A percentile compares a stretch with the other conserved stretches of the same genome.
These are phyloP conservation scores for Vigna angularis DNA, from an alignment of 306 rosid genomes.

Conservation along the genomic window DNA sequence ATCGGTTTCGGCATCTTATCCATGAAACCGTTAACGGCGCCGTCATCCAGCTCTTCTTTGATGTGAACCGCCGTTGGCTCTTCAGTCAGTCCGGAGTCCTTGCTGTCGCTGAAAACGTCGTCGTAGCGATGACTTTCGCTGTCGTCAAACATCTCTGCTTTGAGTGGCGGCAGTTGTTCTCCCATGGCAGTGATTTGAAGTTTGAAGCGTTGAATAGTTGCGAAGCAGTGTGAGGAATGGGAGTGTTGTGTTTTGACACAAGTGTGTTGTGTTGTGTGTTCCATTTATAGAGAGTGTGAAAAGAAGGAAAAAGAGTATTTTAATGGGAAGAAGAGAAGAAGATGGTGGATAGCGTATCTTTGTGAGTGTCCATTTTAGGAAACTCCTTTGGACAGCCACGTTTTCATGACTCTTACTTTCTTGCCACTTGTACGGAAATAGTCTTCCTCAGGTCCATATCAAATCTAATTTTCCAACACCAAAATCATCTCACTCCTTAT, in stretches of 20 bases:
- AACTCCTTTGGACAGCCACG: conserved; percentile 49
- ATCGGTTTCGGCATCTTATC: conserved; percentile 61
- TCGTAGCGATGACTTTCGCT: not conserved
- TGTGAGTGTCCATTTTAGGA: conserved; percentile 27
- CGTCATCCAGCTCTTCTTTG: conserved; percentile 56
- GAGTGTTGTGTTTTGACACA: not conserved
- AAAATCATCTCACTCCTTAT: not conserved
- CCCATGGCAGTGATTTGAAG: conserved; percentile 6
- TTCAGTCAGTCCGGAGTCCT: conserved; percentile 24
- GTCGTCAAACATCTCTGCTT: not conserved
- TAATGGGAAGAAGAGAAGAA: not conserved
- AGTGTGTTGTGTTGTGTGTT: not conserved
- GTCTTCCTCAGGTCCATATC: not conserved
- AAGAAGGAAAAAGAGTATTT: too few species aligned
- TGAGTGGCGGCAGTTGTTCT: conserved; percentile 25
- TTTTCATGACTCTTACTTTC: conserved; percentile 20
- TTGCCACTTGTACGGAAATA: conserved; percentile 23
- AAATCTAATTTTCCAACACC: not conserved
- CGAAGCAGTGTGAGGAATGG: not conserved
- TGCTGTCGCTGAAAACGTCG: conserved; percentile 15
- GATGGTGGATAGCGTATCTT: not conserved
- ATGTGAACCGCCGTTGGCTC: conserved; percentile 38
- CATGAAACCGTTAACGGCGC: conserved; percentile 41
- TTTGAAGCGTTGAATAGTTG: not conserved
- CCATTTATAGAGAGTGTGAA: conserved; percentile 32